Base-by-base conservation (phyloP, 768 basidiomycete species). In the Butyriboletus loyo region DNA sequence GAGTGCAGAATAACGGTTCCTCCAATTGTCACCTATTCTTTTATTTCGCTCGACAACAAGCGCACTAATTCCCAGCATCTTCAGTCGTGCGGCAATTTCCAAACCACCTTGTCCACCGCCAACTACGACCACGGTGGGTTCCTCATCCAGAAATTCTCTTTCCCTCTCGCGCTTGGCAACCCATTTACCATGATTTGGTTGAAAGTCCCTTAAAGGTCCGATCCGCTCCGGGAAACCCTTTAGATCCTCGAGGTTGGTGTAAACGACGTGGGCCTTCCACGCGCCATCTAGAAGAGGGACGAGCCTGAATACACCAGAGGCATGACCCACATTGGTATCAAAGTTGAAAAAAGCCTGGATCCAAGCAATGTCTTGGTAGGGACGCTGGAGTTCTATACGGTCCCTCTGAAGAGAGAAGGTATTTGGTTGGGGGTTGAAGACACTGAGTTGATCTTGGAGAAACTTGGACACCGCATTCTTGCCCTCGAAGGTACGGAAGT, bases 401-500 rank as follows among this genome's bases (percentile, higher is more conserved):
- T 63, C 58, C 15, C 49, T 46, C 17, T 58, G 62, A 13, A 73
- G 67, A 46, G 50, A 53, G 34, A 73, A 61, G 1, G 55, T 57
- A 3, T 47, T 32, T 1, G 56, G 39, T 31, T 63, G 48, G 30
- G 66, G 61, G 10, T 57, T 37, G 22, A 66, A 56, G 9, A 50
- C 22, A 1, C 40, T 19, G 6, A 85, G 70, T 25, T 81, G 76
- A 43, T 78, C 78, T 6, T 55, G n/a, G 34, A 83, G 74, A 62
- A 84, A 77, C 24, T 63, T 60, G 4, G 50, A 61, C 36, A 86
- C 77, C 8, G 66, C 62, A 2, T 60, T 21, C 34, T 58, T 66
- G 13, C 79, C 74, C 55, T 77, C 73, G 59, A 86, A 79, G 8
- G 82, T 80, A 35, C 83, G 78, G 43, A 84, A 78, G 52, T 82